Percentiles rank a stretch among this genome's conserved stretches.
These are phyloP conservation scores for Sphaerulina vaccinii DNA, from an alignment of 2,329 filamentous ascomycete species.

Conservation along the genomic window DNA sequence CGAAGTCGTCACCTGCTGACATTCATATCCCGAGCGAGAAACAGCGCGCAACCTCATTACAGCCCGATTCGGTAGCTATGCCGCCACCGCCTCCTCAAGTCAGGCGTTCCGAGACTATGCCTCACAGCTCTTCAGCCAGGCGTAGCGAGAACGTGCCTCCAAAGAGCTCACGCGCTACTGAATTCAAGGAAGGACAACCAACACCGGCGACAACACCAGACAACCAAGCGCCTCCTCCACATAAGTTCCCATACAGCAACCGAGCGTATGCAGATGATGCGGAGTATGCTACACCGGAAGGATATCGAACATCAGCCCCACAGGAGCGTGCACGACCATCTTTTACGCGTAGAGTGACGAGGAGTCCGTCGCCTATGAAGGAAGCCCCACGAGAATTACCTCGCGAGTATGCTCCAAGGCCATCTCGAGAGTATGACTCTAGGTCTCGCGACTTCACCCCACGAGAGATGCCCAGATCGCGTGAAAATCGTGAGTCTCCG, in stretches of 20 bases:
- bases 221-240: constrained; percentile 16
- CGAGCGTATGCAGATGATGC: constrained; percentile 33
- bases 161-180: constrained; percentile 31
- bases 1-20: constrained; percentile 35
- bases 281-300: constrained; percentile 35
- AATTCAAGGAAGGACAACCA: constrained; percentile 28
- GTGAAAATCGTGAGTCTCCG: constrained; percentile 1
- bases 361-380: constrained; percentile 31
- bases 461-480: constrained; percentile 1
- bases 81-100: constrained; percentile 40
- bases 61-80: constrained; percentile 26
- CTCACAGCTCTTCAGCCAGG: constrained; percentile 16
- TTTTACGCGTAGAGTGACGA: constrained; percentile 24
- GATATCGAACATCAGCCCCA: constrained; percentile 27
- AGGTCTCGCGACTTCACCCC: not conserved
- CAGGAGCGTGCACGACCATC: constrained; percentile 12
- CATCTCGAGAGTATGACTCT: constrained; percentile 7
- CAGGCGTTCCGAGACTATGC: constrained; percentile 48
- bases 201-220: constrained; percentile 34
- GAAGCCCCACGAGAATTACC: constrained; percentile 8
- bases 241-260: constrained; percentile 29
- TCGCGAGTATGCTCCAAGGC: constrained; percentile 9
- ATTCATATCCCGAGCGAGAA: constrained; percentile 32
- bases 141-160: constrained; percentile 21
- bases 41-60: constrained; percentile 32